phyloP scores from a whole-genome alignment of 768 basidiomycete genomes.

The Tremella mesenterica region DNA sequence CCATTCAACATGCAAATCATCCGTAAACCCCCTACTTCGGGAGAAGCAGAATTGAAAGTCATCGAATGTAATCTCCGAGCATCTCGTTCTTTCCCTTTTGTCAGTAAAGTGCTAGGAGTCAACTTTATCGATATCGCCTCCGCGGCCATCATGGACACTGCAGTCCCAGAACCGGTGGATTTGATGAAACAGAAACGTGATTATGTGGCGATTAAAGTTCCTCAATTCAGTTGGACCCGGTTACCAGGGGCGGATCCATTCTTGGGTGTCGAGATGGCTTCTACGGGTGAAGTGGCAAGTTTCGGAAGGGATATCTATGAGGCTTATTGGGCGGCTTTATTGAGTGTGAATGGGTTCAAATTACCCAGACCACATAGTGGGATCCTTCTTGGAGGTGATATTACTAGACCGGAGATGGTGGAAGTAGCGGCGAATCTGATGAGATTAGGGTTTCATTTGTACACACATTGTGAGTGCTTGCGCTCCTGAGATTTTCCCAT shows the following conservation, averaged over 20 bases:
- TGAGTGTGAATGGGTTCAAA: conserved; percentile 93
- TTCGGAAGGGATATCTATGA: conserved; percentile 91
- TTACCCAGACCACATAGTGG: conserved; percentile 74
- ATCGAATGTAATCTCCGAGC: conserved; percentile 99
- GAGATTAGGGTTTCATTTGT: conserved; percentile 89
- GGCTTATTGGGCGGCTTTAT: conserved; percentile 62
- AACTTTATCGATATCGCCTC: conserved; percentile 90
- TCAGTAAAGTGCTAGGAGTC: conserved; percentile 92
- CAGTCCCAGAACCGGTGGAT: conserved; percentile 85
- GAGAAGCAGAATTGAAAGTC: conserved; percentile 67
- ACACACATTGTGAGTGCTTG: conserved; percentile 54
- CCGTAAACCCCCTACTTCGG: conserved; percentile 54
- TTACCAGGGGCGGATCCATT: conserved; percentile 93
- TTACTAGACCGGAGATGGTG: conserved; percentile 75
- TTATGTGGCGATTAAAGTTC: conserved; percentile 92
- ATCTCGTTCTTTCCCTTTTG: conserved; percentile 97
- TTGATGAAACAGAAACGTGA: conserved; percentile 80
- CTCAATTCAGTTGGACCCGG: conserved; percentile 97
- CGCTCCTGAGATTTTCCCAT: neutral
- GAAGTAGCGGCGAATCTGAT: conserved; percentile 68
- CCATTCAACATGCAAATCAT: conserved; percentile 99
- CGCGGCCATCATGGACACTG: conserved; percentile 50
- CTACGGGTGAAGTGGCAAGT: conserved; percentile 92
- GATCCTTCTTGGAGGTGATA: conserved; percentile 85
- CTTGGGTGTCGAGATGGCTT: conserved; percentile 84